Conservation (phyloP, 2,329 filamentous ascomycete species). For the Fusarium sp. region DNA sequence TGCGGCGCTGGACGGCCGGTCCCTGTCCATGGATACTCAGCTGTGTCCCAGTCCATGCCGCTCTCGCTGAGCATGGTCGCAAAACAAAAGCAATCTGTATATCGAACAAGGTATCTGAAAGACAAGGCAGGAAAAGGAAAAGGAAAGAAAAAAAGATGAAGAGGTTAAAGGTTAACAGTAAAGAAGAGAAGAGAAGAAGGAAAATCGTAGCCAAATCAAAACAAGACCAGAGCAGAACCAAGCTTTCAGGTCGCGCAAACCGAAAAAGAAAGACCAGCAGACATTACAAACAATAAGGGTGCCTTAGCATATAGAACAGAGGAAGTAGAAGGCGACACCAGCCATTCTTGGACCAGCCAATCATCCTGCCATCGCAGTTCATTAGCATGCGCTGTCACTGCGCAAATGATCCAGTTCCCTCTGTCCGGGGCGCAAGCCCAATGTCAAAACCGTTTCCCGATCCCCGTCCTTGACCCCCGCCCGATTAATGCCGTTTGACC, state of each 20-base stretch:
- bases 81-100: constrained; percentile 56
- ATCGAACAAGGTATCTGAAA: constrained; percentile 72
- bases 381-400: constrained; percentile 56
- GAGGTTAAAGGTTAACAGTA: constrained; percentile 32
- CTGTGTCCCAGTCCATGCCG: constrained; percentile 30
- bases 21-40: constrained; percentile 23
- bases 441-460: constrained; percentile 44
- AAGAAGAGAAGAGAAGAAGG: constrained; percentile 42
- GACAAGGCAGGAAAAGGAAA: constrained; percentile 40
- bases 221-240: constrained; percentile 39
- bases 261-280: constrained; percentile 26
- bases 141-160: constrained; percentile 5
- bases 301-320: constrained; percentile 54
- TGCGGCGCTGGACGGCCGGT: constrained; percentile 20
- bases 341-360: constrained; percentile 66
- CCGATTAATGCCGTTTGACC: constrained; percentile 45
- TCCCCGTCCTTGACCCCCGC: constrained; percentile 41
- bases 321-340: constrained; percentile 56
- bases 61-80: constrained; percentile 41
- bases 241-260: constrained; percentile 19
- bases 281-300: constrained; percentile 54
- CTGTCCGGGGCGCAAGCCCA: constrained; percentile 43
- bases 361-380: constrained; percentile 55
- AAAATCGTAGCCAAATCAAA: constrained; percentile 30
- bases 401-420: constrained; percentile 48